phyloP scores from a whole-genome alignment of 495 filamentous ascomycete species.

The Penicillium crystallinum region DNA sequence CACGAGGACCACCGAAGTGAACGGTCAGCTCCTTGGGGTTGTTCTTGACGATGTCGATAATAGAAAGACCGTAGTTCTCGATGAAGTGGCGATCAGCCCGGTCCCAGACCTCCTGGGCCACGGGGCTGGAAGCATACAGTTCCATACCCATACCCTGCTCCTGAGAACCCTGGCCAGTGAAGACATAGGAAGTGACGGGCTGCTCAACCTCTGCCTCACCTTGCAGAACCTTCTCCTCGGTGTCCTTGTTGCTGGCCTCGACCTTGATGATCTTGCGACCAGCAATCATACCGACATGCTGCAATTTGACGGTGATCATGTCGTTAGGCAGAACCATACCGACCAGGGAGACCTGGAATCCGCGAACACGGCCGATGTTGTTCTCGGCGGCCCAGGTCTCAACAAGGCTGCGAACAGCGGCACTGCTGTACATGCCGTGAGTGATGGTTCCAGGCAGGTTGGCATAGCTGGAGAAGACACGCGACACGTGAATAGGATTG shows the following conservation, averaged over 20 bases:
- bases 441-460: conserved; percentile 95
- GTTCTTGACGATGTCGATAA: conserved; percentile 98
- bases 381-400: conserved; percentile 99
- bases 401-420: conserved; percentile 93
- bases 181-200: conserved; percentile 94
- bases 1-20: conserved; percentile 93
- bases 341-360: conserved; percentile 90
- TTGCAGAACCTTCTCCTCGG: conserved; percentile 88
- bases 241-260: conserved; percentile 87
- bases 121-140: conserved; percentile 83
- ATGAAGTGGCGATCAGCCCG: conserved; percentile 96
- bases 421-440: conserved; percentile 98
- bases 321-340: conserved; percentile 99
- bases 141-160: conserved; percentile 99
- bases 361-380: conserved; percentile 92
- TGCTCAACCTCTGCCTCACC: conserved; percentile 98
- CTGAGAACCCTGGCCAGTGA: conserved; percentile 96
- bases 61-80: conserved; percentile 97
- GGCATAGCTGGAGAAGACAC: conserved; percentile 92
- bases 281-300: conserved; percentile 95
- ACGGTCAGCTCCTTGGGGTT: conserved; percentile 99
- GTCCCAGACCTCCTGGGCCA: conserved; percentile 97
- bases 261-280: conserved; percentile 99
- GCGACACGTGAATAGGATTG: conserved; percentile 97
- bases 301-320: conserved; percentile 84